phyloP scores from a whole-genome alignment of 2,329 filamentous ascomycete species.

The Neofusicoccum sp. region DNA sequence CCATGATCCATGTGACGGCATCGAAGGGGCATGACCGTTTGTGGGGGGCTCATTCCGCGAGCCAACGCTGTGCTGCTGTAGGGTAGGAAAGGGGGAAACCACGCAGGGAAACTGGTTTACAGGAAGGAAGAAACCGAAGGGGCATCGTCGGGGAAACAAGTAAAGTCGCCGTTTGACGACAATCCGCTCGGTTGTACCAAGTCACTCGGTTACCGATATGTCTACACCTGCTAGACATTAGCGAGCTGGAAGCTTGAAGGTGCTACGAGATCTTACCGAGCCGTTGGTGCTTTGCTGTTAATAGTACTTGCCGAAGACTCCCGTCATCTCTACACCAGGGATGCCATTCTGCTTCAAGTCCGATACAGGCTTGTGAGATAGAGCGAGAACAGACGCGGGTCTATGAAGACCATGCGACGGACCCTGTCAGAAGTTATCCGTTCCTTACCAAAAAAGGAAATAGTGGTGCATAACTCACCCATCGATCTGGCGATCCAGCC shows the following conservation, averaged over 20 bases:
- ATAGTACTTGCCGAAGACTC: slow-evolving; percentile 12
- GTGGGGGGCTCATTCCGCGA: neutral
- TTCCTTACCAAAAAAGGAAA: slow-evolving; percentile 65
- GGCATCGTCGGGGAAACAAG: neutral
- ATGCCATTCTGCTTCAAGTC: neutral
- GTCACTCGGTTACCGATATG: neutral
- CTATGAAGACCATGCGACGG: neutral
- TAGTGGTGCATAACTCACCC: slow-evolving; percentile 52
- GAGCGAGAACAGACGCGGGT: neutral
- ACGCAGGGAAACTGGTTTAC: neutral
- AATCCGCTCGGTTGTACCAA: too few relatives aligned
- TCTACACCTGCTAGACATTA: neutral
- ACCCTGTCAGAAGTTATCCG: neutral
- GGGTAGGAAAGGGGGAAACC: neutral
- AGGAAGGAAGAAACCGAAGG: neutral
- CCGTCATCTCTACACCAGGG: neutral
- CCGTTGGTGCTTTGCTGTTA: neutral
- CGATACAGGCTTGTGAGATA: neutral
- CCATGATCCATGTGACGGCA: neutral
- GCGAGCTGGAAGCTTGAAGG: neutral
- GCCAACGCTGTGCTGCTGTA: neutral
- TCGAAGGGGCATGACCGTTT: neutral
- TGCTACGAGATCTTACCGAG: neutral
- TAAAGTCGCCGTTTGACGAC: neutral
- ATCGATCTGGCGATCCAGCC: slow-evolving; percentile 82